A percentile compares a stretch with the other conserved stretches of the same genome.
These are phyloP conservation scores for Globisporangium paroecandrum DNA, from an alignment of 352 stramenopile species.

Conservation along the genomic window DNA sequence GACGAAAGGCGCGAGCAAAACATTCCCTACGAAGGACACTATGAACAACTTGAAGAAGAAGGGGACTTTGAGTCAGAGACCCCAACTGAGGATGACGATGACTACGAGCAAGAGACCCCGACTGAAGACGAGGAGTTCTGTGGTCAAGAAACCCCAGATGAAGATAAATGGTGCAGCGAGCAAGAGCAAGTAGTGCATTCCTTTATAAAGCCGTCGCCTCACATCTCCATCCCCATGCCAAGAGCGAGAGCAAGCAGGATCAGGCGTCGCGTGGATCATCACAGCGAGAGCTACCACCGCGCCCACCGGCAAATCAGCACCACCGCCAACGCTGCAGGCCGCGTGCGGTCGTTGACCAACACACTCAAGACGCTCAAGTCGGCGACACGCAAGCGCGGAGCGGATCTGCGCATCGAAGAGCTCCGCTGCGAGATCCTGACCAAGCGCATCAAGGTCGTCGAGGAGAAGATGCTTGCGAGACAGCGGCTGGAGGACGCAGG, in stretches of 20 bases:
- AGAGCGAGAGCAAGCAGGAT: constrained; percentile 2
- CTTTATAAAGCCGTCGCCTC: background rate
- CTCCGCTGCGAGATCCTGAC: constrained; percentile 19
- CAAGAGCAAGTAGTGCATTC: no score
- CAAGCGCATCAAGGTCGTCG: constrained; percentile 17
- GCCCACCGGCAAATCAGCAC: no score
- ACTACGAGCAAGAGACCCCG: no score
- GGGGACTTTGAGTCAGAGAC: no score
- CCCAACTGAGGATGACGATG: no score
- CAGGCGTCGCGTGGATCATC: background rate
- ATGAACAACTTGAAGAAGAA: background rate
- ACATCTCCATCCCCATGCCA: background rate
- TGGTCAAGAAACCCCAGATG: no score
- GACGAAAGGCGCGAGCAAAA: no score
- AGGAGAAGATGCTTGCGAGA: constrained; percentile 33
- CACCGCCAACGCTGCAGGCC: background rate
- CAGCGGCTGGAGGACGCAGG: constrained; percentile 42
- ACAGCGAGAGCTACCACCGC: background rate
- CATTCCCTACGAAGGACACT: no score
- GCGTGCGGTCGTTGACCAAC: background rate
- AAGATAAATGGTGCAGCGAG: no score
- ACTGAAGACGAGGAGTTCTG: no score
- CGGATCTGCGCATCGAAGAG: constrained; percentile 17
- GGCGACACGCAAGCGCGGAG: constrained; percentile 16
- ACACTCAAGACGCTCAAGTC: constrained; percentile 14